phyloP scores from a whole-genome alignment of 2,329 filamentous ascomycete genomes.

The Apiospora sp. region DNA sequence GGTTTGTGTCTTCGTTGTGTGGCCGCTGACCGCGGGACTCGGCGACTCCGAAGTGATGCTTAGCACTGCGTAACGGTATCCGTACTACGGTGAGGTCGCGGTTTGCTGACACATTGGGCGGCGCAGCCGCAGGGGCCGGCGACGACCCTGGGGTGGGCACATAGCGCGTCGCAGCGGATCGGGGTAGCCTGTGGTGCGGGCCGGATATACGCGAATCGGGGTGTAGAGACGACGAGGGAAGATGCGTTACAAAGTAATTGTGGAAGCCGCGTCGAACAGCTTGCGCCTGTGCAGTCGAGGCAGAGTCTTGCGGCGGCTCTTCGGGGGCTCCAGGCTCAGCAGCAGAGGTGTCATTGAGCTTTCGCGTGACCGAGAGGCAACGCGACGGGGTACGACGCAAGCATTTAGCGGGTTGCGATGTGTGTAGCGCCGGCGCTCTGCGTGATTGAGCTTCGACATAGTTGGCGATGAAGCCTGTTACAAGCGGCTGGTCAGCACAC shows the following conservation, averaged over 20 bases:
- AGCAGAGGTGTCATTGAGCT: not conserved
- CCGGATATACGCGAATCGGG: constrained; percentile 78
- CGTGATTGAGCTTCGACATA: constrained; percentile 39
- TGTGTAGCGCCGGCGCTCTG: constrained; percentile 20
- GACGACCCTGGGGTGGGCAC: constrained; percentile 61
- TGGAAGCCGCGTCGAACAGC: constrained; percentile 70
- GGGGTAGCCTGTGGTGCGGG: constrained; percentile 85
- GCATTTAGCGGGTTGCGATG: constrained; percentile 24
- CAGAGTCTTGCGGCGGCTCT: not conserved
- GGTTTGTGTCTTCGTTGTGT: constrained; percentile 93
- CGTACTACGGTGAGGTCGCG: constrained; percentile 92
- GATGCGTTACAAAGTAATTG: constrained; percentile 96
- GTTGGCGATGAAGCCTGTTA: constrained; percentile 42
- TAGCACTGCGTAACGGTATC: constrained; percentile 90
- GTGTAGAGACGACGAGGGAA: constrained; percentile 91
- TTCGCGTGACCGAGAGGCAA: constrained; percentile 4
- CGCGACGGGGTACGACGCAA: not conserved
- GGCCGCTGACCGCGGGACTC: constrained; percentile 82
- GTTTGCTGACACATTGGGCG: constrained; percentile 64
- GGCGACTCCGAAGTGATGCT: constrained; percentile 91
- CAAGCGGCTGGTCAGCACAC: constrained; percentile 23
- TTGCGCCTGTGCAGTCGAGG: constrained; percentile 26
- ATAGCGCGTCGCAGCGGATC: constrained; percentile 84
- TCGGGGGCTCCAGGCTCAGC: constrained; percentile 2
- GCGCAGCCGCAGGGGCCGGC: constrained; percentile 66